These are phyloP conservation scores for Cyclocybe aegerita DNA, from an alignment of 768 basidiomycete genomes.

Conservation along the genomic window DNA sequence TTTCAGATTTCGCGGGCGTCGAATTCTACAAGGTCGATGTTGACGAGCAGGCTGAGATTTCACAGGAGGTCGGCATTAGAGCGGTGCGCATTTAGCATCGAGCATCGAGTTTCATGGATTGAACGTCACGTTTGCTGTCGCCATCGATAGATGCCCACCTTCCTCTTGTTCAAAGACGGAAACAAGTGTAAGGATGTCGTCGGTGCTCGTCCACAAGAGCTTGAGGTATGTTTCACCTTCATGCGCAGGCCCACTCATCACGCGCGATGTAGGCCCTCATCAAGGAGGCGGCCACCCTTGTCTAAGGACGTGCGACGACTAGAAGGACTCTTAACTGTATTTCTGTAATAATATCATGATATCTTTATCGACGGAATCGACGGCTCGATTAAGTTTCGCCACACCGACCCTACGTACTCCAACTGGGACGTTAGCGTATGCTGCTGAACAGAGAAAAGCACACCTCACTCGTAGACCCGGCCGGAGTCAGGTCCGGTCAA, in stretches of 20 bases:
- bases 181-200: slow-evolving; percentile 35
- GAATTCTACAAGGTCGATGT: slow-evolving; percentile 77
- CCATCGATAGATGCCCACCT: slow-evolving; percentile 40
- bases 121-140: neutral
- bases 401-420: too few species aligned
- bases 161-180: slow-evolving; percentile 36
- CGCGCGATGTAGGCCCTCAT: too few species aligned
- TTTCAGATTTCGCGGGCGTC: slow-evolving; percentile 30
- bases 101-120: neutral
- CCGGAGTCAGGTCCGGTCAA: too few species aligned
- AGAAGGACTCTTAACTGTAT: too few species aligned
- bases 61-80: slow-evolving; percentile 58
- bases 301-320: too few species aligned
- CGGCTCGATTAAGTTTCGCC: too few species aligned
- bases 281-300: too few species aligned
- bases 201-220: slow-evolving; percentile 43
- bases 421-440: too few species aligned
- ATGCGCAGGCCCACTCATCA: neutral
- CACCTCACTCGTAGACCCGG: too few species aligned
- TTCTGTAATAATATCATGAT: too few species aligned
- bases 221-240: slow-evolving; percentile 35
- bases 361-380: too few species aligned
- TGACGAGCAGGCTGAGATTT: slow-evolving; percentile 53
- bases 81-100: slow-evolving; percentile 44
- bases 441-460: too few species aligned